Base-by-base conservation (phyloP, 2,329 filamentous ascomycete species). In the Zymoseptoria passerinii region DNA sequence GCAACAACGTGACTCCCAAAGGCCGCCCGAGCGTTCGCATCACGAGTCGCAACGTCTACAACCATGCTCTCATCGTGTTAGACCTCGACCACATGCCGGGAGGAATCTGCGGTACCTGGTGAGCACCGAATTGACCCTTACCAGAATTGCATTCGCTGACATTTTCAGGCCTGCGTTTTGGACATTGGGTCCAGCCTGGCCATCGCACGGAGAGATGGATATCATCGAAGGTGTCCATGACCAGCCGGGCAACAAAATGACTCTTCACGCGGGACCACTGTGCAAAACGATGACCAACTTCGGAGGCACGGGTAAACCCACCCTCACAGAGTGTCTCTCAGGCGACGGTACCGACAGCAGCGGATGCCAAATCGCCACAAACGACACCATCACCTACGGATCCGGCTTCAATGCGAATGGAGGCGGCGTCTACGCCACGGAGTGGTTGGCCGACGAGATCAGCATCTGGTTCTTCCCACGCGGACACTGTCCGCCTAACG, bases 71-170 rank as follows among this genome's bases (percentile, higher is more conserved):
- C 8, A 83, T 90, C 65, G 84, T 91, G 53, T 78, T 87, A 20
- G 88, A 91, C 69, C 81, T 90, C 54, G 77, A 78, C 18, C 87
- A 91, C 65, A 90, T 91, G 86, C 87, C 88, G 2, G 80, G 78
- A 19, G 83, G 84, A 1, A 76, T 82, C 54, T 91, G 88, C 64
- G 88, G 88, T 20, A 80, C 83, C 20, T 90, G 88, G 87, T 66
- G 40, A 50, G 61, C 9, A 16, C 9, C 10, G 4, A n/a, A 8
- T 2, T 18, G 2, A 9, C 16, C n/a, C n/a, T n/a, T n/a, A n/a
- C n/a, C 6, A 19, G 9, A 1, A 16, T 40, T 4, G 1, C 16
- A 27, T 6, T 29, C 10, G 35, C 58, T 59, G 48, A 58, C 28
- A 29, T 50, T n/a, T 35, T 1, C 28, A 66, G 64, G 66, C 87